Base-by-base conservation (phyloP, 2,329 filamentous ascomycete species). In the Ophiostoma triangulosporum region DNA sequence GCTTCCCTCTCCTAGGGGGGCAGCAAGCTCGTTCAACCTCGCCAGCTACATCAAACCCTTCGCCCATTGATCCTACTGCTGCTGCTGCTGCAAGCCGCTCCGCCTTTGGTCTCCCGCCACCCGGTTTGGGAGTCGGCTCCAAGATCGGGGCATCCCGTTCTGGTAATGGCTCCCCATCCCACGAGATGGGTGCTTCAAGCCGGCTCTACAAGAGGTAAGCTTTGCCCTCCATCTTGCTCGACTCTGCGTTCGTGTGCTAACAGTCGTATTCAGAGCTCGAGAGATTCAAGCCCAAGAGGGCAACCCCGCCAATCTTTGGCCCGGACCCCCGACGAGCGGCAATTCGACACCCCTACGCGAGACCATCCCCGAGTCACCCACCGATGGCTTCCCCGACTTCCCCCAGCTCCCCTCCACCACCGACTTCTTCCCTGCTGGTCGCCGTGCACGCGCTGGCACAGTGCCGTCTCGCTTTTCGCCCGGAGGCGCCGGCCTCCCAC, bases 221-320 rank as follows among this genome's bases (percentile, higher is more conserved):
- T n/a, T 29, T 6, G 14, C n/a, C n/a, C 2, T 3, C 40, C 40
- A 12, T 27, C 24, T 15, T 6, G 9, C 27, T 12, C 7, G 14
- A 8, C 14, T 31, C 6, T 11, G 6, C 29, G n/a, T 46, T 20
- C 8, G 11, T 29, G 43, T 31, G n/a, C 57, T 33, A n/a, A 24
- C 14, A 32, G 35, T n/a, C n/a, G 26, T 14, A 17, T 20, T n/a
- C 46, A 95, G 91, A 65, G 90, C 93, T 60, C 81, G 93, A 67
- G 93, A 98, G 69, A 96, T 97, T 58, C 91, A 97, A 72, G 90
- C 90, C 53, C 90, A 96, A 71, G 91, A 97, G 77, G 90, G 90
- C 51, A 76, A 79, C 63, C 76, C 75, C 68, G 69, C 84, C 51
- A 81, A 83, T 64, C 84, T 85, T 43, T 97, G 93, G 93, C 89